Evolutionary conservation across 805 yeast genomes (phyloP).

Genomic region (Lachancea sp.): DNA sequence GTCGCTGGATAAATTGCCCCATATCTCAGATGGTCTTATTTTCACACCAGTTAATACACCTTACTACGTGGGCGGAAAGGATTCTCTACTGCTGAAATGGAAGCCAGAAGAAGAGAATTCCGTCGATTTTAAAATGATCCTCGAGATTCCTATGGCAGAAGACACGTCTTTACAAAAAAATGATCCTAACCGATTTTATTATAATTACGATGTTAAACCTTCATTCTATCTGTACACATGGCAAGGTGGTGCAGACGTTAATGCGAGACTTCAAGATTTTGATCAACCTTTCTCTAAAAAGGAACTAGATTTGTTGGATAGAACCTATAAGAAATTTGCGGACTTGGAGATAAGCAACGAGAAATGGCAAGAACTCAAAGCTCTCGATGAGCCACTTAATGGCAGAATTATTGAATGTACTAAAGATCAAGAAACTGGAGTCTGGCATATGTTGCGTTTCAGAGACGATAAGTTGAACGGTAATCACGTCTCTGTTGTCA

Average conservation of each 20-base stretch:
- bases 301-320: constrained; percentile 32
- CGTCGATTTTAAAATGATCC: constrained; percentile 72
- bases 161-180: constrained; percentile 37
- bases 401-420: constrained; percentile 85
- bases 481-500: constrained; percentile 74
- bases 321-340: constrained; percentile 58
- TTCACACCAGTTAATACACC: constrained; percentile 89
- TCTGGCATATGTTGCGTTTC: constrained; percentile 82
- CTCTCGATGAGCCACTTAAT: constrained; percentile 70
- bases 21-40: constrained; percentile 88
- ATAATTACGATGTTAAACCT: constrained; percentile 79
- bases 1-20: constrained; percentile 66
- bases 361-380: constrained; percentile 76
- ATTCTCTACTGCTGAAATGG: constrained; percentile 84
- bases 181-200: constrained; percentile 64
- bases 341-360: constrained; percentile 55
- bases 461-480: constrained; percentile 91
- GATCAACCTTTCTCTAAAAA: constrained; percentile 29
- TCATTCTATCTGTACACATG: constrained; percentile 61
- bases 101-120: constrained; percentile 95
- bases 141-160: constrained; percentile 33
- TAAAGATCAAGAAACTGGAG: constrained; percentile 50
- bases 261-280: constrained; percentile 26
- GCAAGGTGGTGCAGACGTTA: constrained; percentile 52
- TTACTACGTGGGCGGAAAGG: constrained; percentile 77